These are phyloP conservation scores for Hypoxylon fuscum DNA, from an alignment of 495 filamentous ascomycete species.

Conservation along the genomic window DNA sequence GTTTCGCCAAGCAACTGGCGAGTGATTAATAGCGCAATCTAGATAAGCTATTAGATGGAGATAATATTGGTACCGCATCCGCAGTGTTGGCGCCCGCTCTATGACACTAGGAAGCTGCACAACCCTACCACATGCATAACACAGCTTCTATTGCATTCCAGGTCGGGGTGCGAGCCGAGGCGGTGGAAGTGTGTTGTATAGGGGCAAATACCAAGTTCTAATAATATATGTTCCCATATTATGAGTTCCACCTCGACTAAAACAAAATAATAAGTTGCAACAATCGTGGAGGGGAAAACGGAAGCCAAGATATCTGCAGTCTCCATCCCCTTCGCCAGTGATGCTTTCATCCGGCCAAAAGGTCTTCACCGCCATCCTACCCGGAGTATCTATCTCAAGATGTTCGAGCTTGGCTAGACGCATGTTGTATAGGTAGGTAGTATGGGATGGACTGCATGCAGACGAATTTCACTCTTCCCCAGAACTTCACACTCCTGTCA, in stretches of 20 bases:
- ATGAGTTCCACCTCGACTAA: slow-evolving; percentile 5
- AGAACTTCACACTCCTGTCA: slow-evolving; percentile 13
- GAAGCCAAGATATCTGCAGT: slow-evolving; percentile 21
- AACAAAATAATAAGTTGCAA: slow-evolving; percentile 13
- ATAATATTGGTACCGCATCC: slow-evolving; percentile 27
- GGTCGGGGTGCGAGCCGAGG: slow-evolving; percentile 22
- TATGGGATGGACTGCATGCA: slow-evolving; percentile 19
- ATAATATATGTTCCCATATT: slow-evolving; percentile 23
- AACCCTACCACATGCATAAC: slow-evolving; percentile 31
- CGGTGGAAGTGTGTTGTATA: slow-evolving; percentile 4
- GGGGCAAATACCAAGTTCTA: slow-evolving; percentile 7
- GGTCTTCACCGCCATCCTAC: slow-evolving; percentile 27
- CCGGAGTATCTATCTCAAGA: slow-evolving; percentile 29
- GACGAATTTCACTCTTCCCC: slow-evolving; percentile 12
- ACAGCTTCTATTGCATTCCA: slow-evolving; percentile 24
- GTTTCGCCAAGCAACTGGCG: slow-evolving; percentile 39
- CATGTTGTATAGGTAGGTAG: slow-evolving; percentile 1
- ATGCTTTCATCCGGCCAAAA: slow-evolving; percentile 2
- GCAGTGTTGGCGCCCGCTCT: slow-evolving; percentile 31
- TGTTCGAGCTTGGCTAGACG: slow-evolving; percentile 20
- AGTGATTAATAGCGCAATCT: slow-evolving; percentile 44
- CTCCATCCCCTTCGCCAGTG: slow-evolving; percentile 12
- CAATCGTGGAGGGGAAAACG: slow-evolving; percentile 5
- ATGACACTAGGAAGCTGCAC: slow-evolving; percentile 15
- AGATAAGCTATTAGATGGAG: slow-evolving; percentile 40